phyloP scores from a whole-genome alignment of 2,329 filamentous ascomycete genomes.

The Esteya vermicola region DNA sequence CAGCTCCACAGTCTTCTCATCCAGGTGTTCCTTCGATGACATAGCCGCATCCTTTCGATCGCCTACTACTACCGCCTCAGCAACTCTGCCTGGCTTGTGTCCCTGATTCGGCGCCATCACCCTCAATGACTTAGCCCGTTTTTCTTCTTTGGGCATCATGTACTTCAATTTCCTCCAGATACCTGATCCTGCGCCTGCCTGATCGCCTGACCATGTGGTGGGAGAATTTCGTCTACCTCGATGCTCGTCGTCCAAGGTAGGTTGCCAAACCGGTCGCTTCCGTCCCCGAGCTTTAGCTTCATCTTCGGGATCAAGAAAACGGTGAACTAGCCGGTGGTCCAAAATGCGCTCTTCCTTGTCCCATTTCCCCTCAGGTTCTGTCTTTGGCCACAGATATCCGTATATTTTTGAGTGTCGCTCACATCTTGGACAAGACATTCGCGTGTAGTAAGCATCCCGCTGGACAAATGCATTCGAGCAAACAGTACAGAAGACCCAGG shows the following conservation, averaged over 20 bases:
- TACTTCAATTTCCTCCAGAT: slow-evolving; percentile 12
- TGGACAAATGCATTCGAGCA: slow-evolving; percentile 79
- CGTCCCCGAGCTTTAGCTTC: slow-evolving; percentile 41
- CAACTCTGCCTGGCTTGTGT: not conserved
- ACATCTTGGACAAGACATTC: slow-evolving; percentile 76
- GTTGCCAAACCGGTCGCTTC: slow-evolving; percentile 3
- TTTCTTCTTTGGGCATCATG: slow-evolving; percentile 1
- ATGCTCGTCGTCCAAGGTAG: not conserved
- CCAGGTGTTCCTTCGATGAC: not conserved
- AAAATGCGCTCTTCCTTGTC: slow-evolving; percentile 62
- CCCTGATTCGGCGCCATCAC: not conserved
- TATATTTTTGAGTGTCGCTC: slow-evolving; percentile 94
- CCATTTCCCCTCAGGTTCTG: slow-evolving; percentile 58
- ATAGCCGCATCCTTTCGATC: not conserved
- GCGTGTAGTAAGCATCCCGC: slow-evolving; percentile 73
- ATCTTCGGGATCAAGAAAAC: slow-evolving; percentile 61
- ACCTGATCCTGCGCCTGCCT: slow-evolving; percentile 6
- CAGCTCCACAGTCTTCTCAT: not conserved
- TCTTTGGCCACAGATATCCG: slow-evolving; percentile 93
- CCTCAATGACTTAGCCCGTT: not conserved
- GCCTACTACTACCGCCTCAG: not conserved
- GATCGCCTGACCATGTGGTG: not conserved
- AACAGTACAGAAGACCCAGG: slow-evolving; percentile 79
- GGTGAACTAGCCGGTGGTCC: slow-evolving; percentile 77
- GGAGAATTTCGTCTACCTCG: not conserved